Conservation (phyloP, 768 basidiomycete species). For the Postia placenta region DNA sequence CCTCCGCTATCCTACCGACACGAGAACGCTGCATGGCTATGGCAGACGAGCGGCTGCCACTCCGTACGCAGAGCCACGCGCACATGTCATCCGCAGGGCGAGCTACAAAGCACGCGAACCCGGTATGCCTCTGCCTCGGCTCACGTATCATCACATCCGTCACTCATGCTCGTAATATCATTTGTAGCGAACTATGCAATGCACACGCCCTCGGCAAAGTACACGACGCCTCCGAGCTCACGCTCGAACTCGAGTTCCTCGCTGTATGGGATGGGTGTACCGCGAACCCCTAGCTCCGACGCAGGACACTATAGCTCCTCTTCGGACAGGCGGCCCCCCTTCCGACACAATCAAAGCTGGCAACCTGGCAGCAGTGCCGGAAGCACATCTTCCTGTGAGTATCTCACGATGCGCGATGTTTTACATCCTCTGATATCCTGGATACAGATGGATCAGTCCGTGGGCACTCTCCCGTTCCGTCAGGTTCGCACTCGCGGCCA, state of each 20-base stretch:
- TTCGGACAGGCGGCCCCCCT: constrained; percentile 36
- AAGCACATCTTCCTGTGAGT: constrained; percentile 37
- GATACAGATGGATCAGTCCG: constrained; percentile 20
- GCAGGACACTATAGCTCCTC: constrained; percentile 31
- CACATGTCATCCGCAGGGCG: constrained; percentile 33
- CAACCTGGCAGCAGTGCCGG: constrained; percentile 25
- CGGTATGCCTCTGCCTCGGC: constrained; percentile 26
- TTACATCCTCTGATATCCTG: neutral
- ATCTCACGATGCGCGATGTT: constrained; percentile 5
- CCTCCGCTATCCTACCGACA: constrained; percentile 19
- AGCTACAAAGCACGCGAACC: constrained; percentile 40
- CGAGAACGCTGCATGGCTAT: constrained; percentile 23
- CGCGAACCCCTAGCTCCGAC: constrained; percentile 28
- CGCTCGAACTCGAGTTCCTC: constrained; percentile 50
- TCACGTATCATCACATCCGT: neutral
- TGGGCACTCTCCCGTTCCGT: constrained; percentile 7
- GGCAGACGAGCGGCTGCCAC: constrained; percentile 26
- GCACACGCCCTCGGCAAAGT: constrained; percentile 18
- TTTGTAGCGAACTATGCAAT: constrained; percentile 12
- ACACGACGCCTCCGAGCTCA: constrained; percentile 35
- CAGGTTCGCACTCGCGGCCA: constrained; percentile 18
- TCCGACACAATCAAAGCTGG: constrained; percentile 45
- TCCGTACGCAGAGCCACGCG: constrained; percentile 26
- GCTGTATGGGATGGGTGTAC: constrained; percentile 29
- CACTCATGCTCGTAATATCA: constrained; percentile 5